Evolutionary conservation across 495 filamentous ascomycete genomes (phyloP).

Genomic region (Tuber magnatum): DNA sequence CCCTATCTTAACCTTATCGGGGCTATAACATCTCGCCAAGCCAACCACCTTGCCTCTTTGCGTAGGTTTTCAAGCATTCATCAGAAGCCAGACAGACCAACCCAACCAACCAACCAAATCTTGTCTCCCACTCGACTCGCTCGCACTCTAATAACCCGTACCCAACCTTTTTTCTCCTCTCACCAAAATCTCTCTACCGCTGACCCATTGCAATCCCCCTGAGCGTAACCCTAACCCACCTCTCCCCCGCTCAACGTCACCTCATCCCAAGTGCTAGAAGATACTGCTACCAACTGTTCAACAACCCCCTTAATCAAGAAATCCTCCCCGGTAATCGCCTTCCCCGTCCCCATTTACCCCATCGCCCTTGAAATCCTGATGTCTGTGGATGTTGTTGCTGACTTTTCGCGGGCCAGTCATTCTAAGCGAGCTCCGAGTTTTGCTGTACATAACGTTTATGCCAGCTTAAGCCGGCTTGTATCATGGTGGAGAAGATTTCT

Average conservation of each 20-base stretch:
- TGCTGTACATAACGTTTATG: constrained; percentile 36
- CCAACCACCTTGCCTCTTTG: constrained; percentile 24
- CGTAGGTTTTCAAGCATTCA: constrained; percentile 5
- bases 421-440: constrained; percentile 32
- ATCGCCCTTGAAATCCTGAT: constrained; percentile 36
- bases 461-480: constrained; percentile 28
- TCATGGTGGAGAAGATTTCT: constrained; percentile 38
- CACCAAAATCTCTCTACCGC: constrained; percentile 1
- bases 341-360: constrained; percentile 31
- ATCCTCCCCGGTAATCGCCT: constrained; percentile 34
- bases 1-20: constrained; percentile 9
- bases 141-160: not conserved
- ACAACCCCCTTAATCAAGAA: constrained; percentile 26
- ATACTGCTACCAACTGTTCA: constrained; percentile 24
- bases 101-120: constrained; percentile 32
- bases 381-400: constrained; percentile 34
- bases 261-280: constrained; percentile 29
- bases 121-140: constrained; percentile 7
- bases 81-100: not conserved
- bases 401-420: constrained; percentile 23
- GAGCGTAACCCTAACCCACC: constrained; percentile 39
- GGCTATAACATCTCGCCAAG: constrained; percentile 15
- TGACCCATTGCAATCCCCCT: constrained; percentile 20
- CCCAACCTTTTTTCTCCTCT: constrained; percentile 25
- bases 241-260: constrained; percentile 33